These are phyloP conservation scores for Fusarium sp. DNA, from an alignment of 2,329 filamentous ascomycete species.

Conservation along the genomic window DNA sequence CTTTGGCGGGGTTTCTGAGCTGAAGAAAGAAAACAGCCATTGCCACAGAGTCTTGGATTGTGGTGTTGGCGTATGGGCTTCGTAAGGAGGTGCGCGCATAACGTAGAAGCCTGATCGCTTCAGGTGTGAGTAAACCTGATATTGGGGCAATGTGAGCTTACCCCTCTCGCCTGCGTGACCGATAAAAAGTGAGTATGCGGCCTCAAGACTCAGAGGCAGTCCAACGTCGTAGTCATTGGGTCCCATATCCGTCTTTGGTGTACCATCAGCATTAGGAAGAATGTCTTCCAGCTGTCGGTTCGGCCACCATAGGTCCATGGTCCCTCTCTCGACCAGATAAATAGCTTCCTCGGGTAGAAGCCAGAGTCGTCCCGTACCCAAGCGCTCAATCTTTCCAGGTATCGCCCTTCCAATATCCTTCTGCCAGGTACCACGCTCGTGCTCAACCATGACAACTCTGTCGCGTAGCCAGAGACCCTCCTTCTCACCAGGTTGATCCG, in stretches of 20 bases:
- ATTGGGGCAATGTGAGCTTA: constrained; percentile 80
- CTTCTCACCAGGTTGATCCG: constrained; percentile 44
- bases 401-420: constrained; percentile 81
- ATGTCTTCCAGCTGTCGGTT: constrained; percentile 65
- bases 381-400: constrained; percentile 68
- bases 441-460: constrained; percentile 77
- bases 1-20: constrained; percentile 44
- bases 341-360: constrained; percentile 92
- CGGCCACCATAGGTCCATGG: constrained; percentile 90
- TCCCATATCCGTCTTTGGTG: constrained; percentile 43
- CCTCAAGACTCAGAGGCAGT: constrained; percentile 91
- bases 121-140: constrained; percentile 88
- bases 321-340: constrained; percentile 90
- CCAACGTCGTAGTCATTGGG: constrained; percentile 70
- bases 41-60: constrained; percentile 60
- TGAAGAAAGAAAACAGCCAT: constrained; percentile 68
- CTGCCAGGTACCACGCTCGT: constrained; percentile 79
- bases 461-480: constrained; percentile 58
- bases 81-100: constrained; percentile 71
- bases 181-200: constrained; percentile 88
- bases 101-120: constrained; percentile 88
- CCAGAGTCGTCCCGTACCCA: constrained; percentile 79
- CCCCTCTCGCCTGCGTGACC: constrained; percentile 76
- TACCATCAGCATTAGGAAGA: constrained; percentile 56
- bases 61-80: constrained; percentile 36